Evolutionary conservation across 495 filamentous ascomycete genomes (phyloP).

Genomic region (Penicillium ochrochloron): DNA sequence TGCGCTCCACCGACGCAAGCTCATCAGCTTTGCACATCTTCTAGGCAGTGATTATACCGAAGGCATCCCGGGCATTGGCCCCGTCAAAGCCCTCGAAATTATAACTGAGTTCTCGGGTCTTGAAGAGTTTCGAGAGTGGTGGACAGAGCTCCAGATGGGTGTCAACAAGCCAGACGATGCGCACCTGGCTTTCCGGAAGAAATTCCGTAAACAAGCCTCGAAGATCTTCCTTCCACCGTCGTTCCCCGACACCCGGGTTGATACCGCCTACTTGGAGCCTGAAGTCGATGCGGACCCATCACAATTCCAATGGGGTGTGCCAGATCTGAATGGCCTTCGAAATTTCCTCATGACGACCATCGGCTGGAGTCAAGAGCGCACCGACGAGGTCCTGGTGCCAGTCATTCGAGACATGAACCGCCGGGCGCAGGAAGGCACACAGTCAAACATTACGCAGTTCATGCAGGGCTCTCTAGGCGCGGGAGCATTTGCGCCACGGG

Average conservation of each 20-base stretch:
- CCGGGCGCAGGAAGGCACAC: conserved; percentile 83
- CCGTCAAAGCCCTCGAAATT: conserved; percentile 91
- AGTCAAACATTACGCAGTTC: conserved; percentile 93
- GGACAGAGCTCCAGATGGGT: conserved; percentile 72
- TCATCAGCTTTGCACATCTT: conserved; percentile 87
- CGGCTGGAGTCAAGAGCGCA: conserved; percentile 87
- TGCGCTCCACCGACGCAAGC: conserved; percentile 75
- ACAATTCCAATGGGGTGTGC: conserved; percentile 91
- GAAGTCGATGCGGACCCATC: conserved; percentile 81
- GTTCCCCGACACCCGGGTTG: conserved; percentile 77
- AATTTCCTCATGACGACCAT: conserved; percentile 89
- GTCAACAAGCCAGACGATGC: conserved; percentile 38
- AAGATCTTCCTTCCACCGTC: conserved; percentile 82
- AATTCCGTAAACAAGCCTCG: conserved; percentile 77
- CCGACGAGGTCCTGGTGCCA: conserved; percentile 92
- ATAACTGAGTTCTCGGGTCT: conserved; percentile 81
- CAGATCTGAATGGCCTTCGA: conserved; percentile 85
- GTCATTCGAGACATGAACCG: conserved; percentile 95
- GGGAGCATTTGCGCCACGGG: conserved; percentile 79
- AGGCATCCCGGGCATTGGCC: conserved; percentile 85
- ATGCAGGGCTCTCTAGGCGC: conserved; percentile 69
- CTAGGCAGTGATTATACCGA: conserved; percentile 95
- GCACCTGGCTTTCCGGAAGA: conserved; percentile 72
- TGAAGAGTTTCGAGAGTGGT: conserved; percentile 83
- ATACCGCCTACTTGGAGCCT: conserved; percentile 80